A percentile compares a stretch with the other conserved stretches of the same genome.
phyloP scores from a whole-genome alignment of 768 basidiomycete genomes.

The Suillus fuscotomentosus region DNA sequence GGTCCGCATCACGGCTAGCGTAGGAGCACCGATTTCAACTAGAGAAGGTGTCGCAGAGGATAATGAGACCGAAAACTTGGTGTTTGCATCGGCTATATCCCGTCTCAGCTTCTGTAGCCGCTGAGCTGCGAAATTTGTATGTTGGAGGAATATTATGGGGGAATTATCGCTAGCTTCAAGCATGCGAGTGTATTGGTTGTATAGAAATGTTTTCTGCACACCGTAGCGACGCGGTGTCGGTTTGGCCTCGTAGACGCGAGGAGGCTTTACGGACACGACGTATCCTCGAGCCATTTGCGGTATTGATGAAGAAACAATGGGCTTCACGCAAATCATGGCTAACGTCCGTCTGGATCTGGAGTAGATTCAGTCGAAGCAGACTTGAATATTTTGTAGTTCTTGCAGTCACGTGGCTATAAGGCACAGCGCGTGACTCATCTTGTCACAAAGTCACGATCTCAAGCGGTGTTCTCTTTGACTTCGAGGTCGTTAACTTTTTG shows the following conservation, averaged over 20 bases:
- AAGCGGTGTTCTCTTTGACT: constrained; percentile 16
- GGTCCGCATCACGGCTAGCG: constrained; percentile 70
- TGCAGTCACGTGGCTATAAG: neutral
- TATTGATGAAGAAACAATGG: constrained; percentile 8
- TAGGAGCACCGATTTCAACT: constrained; percentile 37
- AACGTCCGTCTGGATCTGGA: neutral
- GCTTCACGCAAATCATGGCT: constrained; percentile 12
- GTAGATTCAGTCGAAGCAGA: neutral
- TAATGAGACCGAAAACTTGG: constrained; percentile 33
- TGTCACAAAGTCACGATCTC: constrained; percentile 28
- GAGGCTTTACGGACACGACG: constrained; percentile 55
- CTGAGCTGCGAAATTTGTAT: constrained; percentile 70
- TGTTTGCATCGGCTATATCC: constrained; percentile 60
- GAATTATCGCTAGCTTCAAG: constrained; percentile 53
- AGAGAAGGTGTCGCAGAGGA: constrained; percentile 33
- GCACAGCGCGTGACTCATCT: constrained; percentile 16
- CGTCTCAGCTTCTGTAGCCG: constrained; percentile 67
- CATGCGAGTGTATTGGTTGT: constrained; percentile 74
- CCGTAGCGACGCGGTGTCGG: constrained; percentile 65
- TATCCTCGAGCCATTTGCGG: constrained; percentile 40
- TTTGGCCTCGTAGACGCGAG: constrained; percentile 52
- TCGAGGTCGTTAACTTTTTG: constrained; percentile 14
- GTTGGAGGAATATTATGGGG: constrained; percentile 77
- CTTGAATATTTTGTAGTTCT: neutral
- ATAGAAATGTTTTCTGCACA: constrained; percentile 79